Conservation (phyloP, 129 eudicot species). For the Saussurea involucrata region DNA sequence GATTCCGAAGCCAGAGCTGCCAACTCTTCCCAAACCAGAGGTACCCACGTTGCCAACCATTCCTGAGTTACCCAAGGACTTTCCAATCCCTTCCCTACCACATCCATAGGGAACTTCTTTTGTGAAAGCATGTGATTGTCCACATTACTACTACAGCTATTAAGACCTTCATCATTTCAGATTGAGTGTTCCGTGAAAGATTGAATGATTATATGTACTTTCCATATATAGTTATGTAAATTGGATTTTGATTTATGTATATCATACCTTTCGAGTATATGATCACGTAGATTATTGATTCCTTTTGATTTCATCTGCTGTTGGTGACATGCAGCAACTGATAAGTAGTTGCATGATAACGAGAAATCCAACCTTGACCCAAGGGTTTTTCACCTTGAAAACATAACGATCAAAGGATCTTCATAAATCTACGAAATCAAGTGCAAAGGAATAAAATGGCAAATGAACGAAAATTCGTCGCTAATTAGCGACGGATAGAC, state of each 20-base stretch:
- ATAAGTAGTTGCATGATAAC: neutral
- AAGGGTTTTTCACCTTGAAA: neutral
- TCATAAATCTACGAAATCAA: no score
- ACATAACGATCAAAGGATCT: neutral
- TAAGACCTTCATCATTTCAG: neutral
- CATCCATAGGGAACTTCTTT: no score
- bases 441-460: neutral
- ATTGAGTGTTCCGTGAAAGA: neutral
- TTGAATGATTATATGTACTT: neutral
- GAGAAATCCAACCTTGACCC: neutral
- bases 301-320: neutral
- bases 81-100: slow-evolving; percentile 29
- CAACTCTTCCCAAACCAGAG: slow-evolving; percentile 9
- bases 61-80: slow-evolving; percentile 24
- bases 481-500: no score
- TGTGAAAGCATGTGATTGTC: neutral
- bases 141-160: neutral
- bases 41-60: slow-evolving; percentile 8
- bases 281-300: neutral
- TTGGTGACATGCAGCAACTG: neutral
- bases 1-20: neutral
- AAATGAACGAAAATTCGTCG: neutral
- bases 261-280: neutral
- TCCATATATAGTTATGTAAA: neutral
- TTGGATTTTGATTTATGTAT: neutral